Base-by-base conservation (phyloP, 2,329 filamentous ascomycete species). In the Clarireedia hainanense region DNA sequence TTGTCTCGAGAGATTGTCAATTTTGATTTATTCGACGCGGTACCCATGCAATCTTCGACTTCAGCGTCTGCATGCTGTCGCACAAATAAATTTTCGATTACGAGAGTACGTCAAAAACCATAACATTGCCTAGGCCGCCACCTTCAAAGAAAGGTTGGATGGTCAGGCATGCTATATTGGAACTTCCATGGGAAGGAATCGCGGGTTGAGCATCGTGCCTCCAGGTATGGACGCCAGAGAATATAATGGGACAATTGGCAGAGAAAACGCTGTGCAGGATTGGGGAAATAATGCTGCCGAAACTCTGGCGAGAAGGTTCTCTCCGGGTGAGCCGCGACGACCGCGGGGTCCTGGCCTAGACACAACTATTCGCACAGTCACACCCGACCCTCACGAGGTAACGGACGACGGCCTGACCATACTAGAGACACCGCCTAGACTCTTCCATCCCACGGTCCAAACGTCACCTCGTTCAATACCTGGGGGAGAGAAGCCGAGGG, bases 301-400 rank as follows among this genome's bases (percentile, higher is more conserved):
- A 50, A 66, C 63, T 37, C 47, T 67, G 48, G 53, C 60, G 34
- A 58, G 62, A 55, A 64, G 58, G 10, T 42, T 68, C 52, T 27
- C 52, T 30, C 45, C 52, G 34, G 63, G 63, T 4, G 61, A 59
- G 47, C 62, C 62, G 50, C 48, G 57, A 42, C 50, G 59, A n/a
- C 62, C 37, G 64, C 69, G 58, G 58, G 49, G 54, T 14, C 64
- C 57, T 63, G 65, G 58, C 65, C 61, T 65, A 58, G 71, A 74
- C 61, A 66, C 69, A 60, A 80, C 79, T 47, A 80, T 85, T 65
- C 81, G 85, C 60, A 74, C 84, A 56, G 83, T 88, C 61, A 88
- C 85, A 59, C 84, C 85, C 61, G 86, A 89, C 45, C 72, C 71
- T 43, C 45, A 57, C 63, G 65, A 66, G 62, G 63, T 24, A 30